These are phyloP conservation scores for Penicillium tannophilum DNA, from an alignment of 495 filamentous ascomycete species.

Conservation along the genomic window DNA sequence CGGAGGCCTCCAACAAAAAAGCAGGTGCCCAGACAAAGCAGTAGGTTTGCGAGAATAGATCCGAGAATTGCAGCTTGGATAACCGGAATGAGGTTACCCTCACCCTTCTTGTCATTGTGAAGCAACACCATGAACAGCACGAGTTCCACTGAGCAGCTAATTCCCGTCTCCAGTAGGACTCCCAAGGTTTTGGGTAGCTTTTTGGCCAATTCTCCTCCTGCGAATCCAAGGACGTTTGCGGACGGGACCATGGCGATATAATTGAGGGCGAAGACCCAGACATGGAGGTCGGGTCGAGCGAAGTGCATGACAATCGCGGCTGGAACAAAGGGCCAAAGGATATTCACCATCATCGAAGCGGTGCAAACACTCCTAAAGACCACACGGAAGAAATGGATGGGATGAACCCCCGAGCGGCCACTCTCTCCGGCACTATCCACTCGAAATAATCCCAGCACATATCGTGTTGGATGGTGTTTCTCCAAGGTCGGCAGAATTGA, in stretches of 20 bases:
- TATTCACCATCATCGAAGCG: constrained; percentile 59
- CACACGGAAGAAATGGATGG: constrained; percentile 60
- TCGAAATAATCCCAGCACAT: constrained; percentile 35
- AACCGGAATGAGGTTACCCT: constrained; percentile 59
- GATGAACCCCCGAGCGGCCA: constrained; percentile 63
- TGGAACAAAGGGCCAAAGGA: constrained; percentile 77
- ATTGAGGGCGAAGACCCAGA: constrained; percentile 69
- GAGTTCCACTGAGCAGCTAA: constrained; percentile 79
- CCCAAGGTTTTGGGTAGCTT: constrained; percentile 80
- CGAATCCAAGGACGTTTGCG: constrained; percentile 86
- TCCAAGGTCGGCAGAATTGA: constrained; percentile 34
- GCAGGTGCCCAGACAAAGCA: constrained; percentile 73
- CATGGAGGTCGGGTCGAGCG: constrained; percentile 58
- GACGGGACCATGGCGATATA: constrained; percentile 86
- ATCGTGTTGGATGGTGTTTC: constrained; percentile 22
- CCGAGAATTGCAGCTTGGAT: constrained; percentile 84
- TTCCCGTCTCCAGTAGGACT: constrained; percentile 73
- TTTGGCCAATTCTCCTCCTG: constrained; percentile 75
- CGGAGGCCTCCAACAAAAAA: constrained; percentile 76
- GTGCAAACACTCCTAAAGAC: constrained; percentile 61
- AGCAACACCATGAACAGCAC: constrained; percentile 78
- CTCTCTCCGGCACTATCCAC: constrained; percentile 65
- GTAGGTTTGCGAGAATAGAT: constrained; percentile 76
- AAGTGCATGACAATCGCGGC: constrained; percentile 68
- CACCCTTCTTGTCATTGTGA: constrained; percentile 37